Evolutionary conservation across 2,329 filamentous ascomycete species (phyloP), one percentile per base, ranked within the genome.

Genomic region (Bipolaris sorokiniana): DNA sequence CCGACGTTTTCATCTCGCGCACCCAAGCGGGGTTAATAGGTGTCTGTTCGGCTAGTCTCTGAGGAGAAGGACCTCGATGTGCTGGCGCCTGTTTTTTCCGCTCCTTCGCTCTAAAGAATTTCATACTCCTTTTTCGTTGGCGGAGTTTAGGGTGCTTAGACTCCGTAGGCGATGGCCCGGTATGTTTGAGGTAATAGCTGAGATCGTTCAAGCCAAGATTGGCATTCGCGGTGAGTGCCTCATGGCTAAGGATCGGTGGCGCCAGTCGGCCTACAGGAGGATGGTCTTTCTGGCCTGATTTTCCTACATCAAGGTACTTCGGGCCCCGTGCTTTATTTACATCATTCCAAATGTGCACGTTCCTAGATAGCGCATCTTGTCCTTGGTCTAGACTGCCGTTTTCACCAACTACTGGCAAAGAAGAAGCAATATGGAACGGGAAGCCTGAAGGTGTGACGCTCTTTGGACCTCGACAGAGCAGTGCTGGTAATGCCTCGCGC

Each of bases 171-270:
- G 59, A 46, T 7, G 72, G 73, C 7, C 73, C 71, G 11, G 72
- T 74, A 37, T 74, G 62, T 28, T 66, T 70, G 16, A 75, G 63
- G 31, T 67, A 74, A 48, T 54, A 71, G 37, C 63, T 67, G 31
- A 75, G 62, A 31, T 73, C 71, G 44, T 73, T 74, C 36, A 75
- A 44, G 1, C 65, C 57, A 26, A 73, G 49, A 6, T 69, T 54
- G 28, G 66, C 63, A 37, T 62, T 68, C 2, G 68, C 66, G 1
- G 68, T 70, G 31, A 74, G 62, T n/a, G 71, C 66, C 26, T 66
- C 65, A 26, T 75, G 71, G 26, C 67, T 63, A 20, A 71, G 66
- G n/a, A 75, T 74, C 7, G 68, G 70, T 46, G 72, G 72, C 23
- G 72, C 72, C 57, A 73, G 62, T 36, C 66, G 58, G 44, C 69